Percentiles rank a stretch among this genome's conserved stretches.
phyloP scores from a whole-genome alignment of 129 eudicot species.

The Chrysanthemum lavandulifolium region DNA sequence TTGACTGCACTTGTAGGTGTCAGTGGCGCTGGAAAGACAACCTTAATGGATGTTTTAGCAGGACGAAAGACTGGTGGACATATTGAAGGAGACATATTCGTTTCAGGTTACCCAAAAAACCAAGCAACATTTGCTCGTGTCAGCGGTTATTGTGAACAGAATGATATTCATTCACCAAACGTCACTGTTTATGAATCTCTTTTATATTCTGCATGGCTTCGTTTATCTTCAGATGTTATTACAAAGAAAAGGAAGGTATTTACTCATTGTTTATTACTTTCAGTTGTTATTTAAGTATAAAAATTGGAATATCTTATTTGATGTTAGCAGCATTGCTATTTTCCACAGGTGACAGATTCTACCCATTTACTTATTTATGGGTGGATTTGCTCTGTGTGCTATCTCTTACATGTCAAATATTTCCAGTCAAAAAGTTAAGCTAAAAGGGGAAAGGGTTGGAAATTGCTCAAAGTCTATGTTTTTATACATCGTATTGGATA shows the following conservation, averaged over 20 bases:
- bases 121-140: constrained; percentile 85
- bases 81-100: constrained; percentile 62
- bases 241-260: constrained; percentile 49
- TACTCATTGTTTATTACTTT: neutral
- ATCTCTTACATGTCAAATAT: too few relatives aligned
- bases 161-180: constrained; percentile 83
- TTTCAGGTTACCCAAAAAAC: constrained; percentile 75
- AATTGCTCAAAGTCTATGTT: too few relatives aligned
- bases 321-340: too few relatives aligned
- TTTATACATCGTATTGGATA: too few relatives aligned
- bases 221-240: constrained; percentile 55
- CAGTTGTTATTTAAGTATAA: too few relatives aligned
- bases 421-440: too few relatives aligned
- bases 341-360: too few relatives aligned
- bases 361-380: too few relatives aligned
- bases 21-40: constrained; percentile 92
- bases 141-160: constrained; percentile 90
- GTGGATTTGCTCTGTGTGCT: too few relatives aligned
- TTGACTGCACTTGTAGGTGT: constrained; percentile 80
- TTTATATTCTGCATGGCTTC: constrained; percentile 67
- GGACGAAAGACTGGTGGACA: constrained; percentile 79
- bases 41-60: constrained; percentile 85
- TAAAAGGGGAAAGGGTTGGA: too few relatives aligned
- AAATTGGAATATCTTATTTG: too few relatives aligned
- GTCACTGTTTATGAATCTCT: constrained; percentile 78